phyloP scores from a whole-genome alignment of 169 alveolate genomes.

The Eimeria necatrix region DNA sequence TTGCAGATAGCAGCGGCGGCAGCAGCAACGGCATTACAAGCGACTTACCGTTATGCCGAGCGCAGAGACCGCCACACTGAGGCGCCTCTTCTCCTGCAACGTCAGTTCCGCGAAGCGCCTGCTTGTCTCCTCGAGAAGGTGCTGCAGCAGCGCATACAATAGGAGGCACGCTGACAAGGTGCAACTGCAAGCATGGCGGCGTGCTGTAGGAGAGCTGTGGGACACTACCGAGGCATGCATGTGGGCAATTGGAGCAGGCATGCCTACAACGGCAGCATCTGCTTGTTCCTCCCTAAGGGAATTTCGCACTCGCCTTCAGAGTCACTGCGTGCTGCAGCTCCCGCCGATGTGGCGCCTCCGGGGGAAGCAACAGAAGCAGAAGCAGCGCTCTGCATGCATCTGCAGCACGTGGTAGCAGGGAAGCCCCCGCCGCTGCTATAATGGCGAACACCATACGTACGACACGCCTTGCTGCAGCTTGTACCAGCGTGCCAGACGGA shows the following conservation, averaged over 20 bases:
- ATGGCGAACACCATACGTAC: neutral
- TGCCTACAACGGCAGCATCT: neutral
- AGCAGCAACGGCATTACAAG: slow-evolving; percentile 35
- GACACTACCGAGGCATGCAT: neutral
- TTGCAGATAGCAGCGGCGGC: slow-evolving; percentile 2
- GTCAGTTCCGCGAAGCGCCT: slow-evolving; percentile 57
- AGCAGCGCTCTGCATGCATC: slow-evolving; percentile 61
- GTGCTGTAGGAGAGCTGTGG: neutral
- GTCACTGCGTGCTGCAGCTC: neutral
- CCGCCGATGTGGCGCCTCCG: neutral
- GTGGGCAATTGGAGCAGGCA: neutral
- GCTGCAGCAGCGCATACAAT: slow-evolving; percentile 8
- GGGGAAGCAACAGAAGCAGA: slow-evolving; percentile 49
- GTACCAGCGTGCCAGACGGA: slow-evolving; percentile 28
- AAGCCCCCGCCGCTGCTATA: slow-evolving; percentile 26
- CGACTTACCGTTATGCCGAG: slow-evolving; percentile 21
- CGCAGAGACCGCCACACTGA: slow-evolving; percentile 18
- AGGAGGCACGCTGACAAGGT: neutral
- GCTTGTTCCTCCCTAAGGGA: too few relatives aligned
- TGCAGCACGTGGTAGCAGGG: slow-evolving; percentile 54
- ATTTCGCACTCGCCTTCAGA: neutral
- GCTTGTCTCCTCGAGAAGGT: slow-evolving; percentile 17
- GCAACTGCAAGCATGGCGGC: too few relatives aligned
- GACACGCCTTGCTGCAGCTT: slow-evolving; percentile 15
- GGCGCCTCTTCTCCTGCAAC: neutral